These are phyloP conservation scores for Pichia sp. DNA, from an alignment of 1,139 yeast genomes.

Conservation along the genomic window DNA sequence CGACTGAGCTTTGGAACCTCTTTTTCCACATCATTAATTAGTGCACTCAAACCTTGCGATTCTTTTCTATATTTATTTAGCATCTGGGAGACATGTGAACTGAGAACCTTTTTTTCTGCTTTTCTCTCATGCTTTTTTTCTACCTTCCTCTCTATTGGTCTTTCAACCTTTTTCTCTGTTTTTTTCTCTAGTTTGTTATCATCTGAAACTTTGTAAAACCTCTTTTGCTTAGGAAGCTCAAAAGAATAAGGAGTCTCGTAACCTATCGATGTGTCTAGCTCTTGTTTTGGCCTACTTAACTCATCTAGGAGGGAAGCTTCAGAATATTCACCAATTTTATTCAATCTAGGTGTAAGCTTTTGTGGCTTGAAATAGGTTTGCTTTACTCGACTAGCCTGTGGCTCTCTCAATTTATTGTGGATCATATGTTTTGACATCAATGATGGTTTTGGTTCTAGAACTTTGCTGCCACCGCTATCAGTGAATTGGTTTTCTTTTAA, in stretches of 20 bases:
- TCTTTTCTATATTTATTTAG: background rate
- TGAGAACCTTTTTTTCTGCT: background rate
- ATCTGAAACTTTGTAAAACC: too few species aligned
- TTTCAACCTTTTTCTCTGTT: background rate
- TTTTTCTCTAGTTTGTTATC: background rate
- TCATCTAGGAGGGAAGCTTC: background rate
- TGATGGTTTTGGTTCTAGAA: background rate
- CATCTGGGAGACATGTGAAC: background rate
- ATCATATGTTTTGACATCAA: background rate
- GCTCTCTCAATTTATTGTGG: background rate
- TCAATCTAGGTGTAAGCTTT: background rate
- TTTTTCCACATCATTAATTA: background rate
- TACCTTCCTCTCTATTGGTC: background rate
- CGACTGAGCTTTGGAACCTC: background rate
- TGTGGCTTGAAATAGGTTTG: background rate
- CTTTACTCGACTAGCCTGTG: background rate
- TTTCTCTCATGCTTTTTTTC: background rate
- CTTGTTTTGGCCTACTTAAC: background rate
- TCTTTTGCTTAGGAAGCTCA: background rate
- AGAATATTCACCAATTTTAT: background rate
- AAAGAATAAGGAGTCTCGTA: background rate
- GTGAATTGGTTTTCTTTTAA: background rate
- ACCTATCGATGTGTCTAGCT: constrained; percentile 1
- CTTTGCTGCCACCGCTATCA: background rate
- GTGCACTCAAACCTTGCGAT: constrained; percentile 3